Evolutionary conservation across 2,329 filamentous ascomycete species (phyloP).

Genomic region (Apiospora malaysiana): DNA sequence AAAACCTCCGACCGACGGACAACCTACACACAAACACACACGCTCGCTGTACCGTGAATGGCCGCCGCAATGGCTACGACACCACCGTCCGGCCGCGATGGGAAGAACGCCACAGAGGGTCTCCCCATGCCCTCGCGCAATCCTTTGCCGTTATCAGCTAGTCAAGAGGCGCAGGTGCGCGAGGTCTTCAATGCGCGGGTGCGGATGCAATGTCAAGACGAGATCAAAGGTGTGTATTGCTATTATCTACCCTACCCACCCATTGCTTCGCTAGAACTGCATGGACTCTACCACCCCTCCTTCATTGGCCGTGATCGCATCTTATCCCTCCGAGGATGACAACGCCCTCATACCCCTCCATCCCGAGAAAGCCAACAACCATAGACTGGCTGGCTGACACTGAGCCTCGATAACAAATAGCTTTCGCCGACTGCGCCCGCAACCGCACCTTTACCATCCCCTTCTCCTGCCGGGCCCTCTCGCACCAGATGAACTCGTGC

Average conservation of each 20-base stretch:
- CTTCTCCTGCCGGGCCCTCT: slow-evolving; percentile 81
- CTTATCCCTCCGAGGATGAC: too few species aligned
- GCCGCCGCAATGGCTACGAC: slow-evolving; percentile 18
- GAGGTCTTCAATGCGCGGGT: slow-evolving; percentile 63
- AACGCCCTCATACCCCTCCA: background rate
- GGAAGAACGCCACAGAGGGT: slow-evolving; percentile 21
- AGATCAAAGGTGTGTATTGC: slow-evolving; percentile 70
- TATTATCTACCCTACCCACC: background rate
- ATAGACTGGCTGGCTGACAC: background rate
- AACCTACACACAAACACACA: background rate
- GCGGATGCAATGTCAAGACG: slow-evolving; percentile 73
- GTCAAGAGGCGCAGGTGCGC: slow-evolving; percentile 47
- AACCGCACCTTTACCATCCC: slow-evolving; percentile 86
- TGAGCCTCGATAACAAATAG: slow-evolving; percentile 59
- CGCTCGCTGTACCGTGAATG: background rate
- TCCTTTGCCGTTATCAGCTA: slow-evolving; percentile 72
- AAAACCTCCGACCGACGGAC: background rate
- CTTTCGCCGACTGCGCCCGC: slow-evolving; percentile 88
- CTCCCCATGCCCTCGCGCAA: slow-evolving; percentile 68
- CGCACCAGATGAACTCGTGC: slow-evolving; percentile 89
- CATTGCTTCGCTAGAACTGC: background rate
- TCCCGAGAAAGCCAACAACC: background rate
- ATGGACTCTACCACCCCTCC: background rate
- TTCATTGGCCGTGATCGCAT: background rate
- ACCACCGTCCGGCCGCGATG: slow-evolving; percentile 17